Evolutionary conservation across 306 rosid species (phyloP).

Genomic region (Prunus kanzakura): DNA sequence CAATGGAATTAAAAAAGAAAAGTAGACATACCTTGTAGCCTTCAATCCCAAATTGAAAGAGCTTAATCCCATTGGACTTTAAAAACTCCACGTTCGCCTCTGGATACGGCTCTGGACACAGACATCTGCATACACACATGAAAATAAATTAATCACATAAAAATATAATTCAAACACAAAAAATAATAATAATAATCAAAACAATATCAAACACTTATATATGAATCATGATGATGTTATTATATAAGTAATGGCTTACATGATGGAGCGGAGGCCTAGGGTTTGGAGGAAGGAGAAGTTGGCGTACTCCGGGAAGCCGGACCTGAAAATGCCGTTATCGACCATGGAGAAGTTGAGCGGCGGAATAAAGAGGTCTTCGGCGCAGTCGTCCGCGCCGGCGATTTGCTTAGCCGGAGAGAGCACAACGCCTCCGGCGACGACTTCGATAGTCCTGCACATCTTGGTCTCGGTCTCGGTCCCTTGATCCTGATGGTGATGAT

Average conservation of each 20-base stretch:
- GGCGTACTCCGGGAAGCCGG: conserved; percentile 85
- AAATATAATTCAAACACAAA: not conserved
- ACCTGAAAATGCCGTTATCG: conserved; percentile 92
- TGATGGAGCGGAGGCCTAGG: conserved; percentile 84
- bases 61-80: conserved; percentile 77
- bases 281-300: conserved; percentile 86
- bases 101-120: conserved; percentile 95
- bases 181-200: not conserved
- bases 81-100: conserved; percentile 79
- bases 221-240: no score
- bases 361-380: conserved; percentile 65
- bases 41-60: conserved; percentile 92
- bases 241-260: conserved; percentile 36
- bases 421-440: conserved; percentile 6
- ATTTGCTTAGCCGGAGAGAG: not conserved
- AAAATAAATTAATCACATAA: not conserved
- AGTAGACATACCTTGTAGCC: conserved; percentile 67
- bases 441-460: conserved; percentile 53
- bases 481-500: conserved; percentile 1
- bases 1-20: not conserved
- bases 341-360: conserved; percentile 94
- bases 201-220: not conserved
- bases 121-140: conserved; percentile 50
- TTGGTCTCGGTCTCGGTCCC: conserved; percentile 9
- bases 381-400: conserved; percentile 23